Conservation (phyloP, 83 land plant species). For the Picea abies region DNA sequence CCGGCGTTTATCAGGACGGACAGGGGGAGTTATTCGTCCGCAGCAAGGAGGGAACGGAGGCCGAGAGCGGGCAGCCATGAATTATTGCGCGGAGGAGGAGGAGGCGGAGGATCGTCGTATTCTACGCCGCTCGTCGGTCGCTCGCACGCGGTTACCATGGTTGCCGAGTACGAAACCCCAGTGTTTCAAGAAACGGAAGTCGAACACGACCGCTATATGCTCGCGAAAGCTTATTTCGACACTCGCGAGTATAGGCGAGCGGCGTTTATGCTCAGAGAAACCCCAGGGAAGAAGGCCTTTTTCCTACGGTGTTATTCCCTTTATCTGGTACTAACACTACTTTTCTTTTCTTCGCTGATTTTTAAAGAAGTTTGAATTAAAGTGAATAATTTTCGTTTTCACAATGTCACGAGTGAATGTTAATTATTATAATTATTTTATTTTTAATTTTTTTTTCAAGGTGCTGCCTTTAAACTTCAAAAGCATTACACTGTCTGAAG, state of each 20-base stretch:
- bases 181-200: constrained; percentile 35
- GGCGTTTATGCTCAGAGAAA: constrained; percentile 74
- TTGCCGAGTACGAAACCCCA: constrained; percentile 48
- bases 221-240: constrained; percentile 90
- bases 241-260: constrained; percentile 88
- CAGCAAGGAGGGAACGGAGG: background rate
- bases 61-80: constrained; percentile 10
- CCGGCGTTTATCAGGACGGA: constrained; percentile 6
- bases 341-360: background rate
- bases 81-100: constrained; percentile 21
- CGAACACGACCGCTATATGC: constrained; percentile 59
- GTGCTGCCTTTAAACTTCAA: background rate
- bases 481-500: background rate
- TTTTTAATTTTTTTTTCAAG: background rate
- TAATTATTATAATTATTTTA: no score
- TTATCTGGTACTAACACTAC: constrained; percentile 58
- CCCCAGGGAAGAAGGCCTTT: constrained; percentile 69
- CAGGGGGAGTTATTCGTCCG: constrained; percentile 16
- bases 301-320: constrained; percentile 92
- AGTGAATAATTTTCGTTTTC: no score
- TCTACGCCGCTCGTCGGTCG: constrained; percentile 19
- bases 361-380: no score
- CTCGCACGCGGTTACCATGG: constrained; percentile 32
- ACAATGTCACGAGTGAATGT: no score
- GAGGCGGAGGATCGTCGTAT: constrained; percentile 28